phyloP scores from a whole-genome alignment of 306 rosid species.

The Casuarina equisetifolia region DNA sequence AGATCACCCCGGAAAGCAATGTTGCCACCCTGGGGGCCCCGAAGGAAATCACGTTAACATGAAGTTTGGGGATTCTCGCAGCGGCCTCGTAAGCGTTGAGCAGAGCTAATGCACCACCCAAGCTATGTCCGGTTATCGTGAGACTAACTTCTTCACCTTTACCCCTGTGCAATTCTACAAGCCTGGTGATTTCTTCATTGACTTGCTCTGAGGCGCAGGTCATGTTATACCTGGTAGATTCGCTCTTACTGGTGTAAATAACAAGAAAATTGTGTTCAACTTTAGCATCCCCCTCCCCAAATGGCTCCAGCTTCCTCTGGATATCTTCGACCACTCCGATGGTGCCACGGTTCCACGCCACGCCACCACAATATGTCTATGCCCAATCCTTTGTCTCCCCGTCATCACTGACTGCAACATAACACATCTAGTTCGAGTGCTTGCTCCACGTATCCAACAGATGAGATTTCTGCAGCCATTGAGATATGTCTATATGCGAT shows the following conservation, averaged over 20 bases:
- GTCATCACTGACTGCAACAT: constrained; percentile 50
- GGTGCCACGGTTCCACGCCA: constrained; percentile 74
- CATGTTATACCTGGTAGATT: constrained; percentile 53
- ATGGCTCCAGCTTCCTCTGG: constrained; percentile 49
- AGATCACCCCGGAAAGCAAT: constrained; percentile 54
- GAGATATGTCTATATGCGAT: constrained; percentile 56
- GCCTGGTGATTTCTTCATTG: constrained; percentile 44
- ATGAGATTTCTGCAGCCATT: constrained; percentile 59
- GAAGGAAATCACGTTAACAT: constrained; percentile 58
- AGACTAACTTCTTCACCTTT: constrained; percentile 61
- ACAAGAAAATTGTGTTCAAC: constrained; percentile 65
- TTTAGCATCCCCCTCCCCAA: constrained; percentile 43
- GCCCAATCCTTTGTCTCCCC: constrained; percentile 57
- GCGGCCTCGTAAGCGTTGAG: constrained; percentile 64
- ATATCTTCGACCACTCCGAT: constrained; percentile 67
- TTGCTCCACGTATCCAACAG: constrained; percentile 57
- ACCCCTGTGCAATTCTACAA: constrained; percentile 31
- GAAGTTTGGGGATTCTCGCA: constrained; percentile 25
- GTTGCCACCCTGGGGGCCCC: constrained; percentile 82
- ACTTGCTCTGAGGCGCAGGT: constrained; percentile 71
- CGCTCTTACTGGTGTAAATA: constrained; percentile 56
- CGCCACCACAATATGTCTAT: constrained; percentile 59
- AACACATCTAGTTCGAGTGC: constrained; percentile 76
- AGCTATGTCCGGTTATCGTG: constrained; percentile 72
- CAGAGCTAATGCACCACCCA: constrained; percentile 69